These are phyloP conservation scores for Suhomyces xylopsoci DNA, from an alignment of 805 yeast genomes.

Conservation along the genomic window DNA sequence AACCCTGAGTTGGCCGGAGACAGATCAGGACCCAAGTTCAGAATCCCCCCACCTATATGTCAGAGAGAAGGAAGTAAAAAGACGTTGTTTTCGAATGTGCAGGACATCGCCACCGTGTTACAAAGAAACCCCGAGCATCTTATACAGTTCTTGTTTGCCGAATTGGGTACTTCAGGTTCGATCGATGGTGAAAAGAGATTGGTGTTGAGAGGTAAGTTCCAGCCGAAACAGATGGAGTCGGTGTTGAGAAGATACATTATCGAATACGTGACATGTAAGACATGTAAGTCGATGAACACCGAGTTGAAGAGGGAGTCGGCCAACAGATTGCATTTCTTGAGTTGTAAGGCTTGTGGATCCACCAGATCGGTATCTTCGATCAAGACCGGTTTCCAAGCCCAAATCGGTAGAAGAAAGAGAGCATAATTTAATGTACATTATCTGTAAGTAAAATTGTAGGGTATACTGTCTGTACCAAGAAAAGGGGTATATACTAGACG, in stretches of 20 bases:
- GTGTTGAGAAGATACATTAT: conserved; percentile 93
- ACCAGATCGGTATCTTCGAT: conserved; percentile 95
- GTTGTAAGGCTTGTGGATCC: conserved; percentile 97
- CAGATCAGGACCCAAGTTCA: conserved; percentile 84
- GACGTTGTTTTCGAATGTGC: conserved; percentile 93
- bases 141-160: conserved; percentile 95
- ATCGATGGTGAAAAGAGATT: conserved; percentile 97
- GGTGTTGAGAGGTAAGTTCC: conserved; percentile 96
- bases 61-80: conserved; percentile 97
- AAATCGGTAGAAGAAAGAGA: conserved; percentile 85
- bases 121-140: conserved; percentile 97
- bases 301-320: conserved; percentile 92
- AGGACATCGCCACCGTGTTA: conserved; percentile 88
- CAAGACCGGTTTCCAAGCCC: conserved; percentile 99
- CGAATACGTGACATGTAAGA: conserved; percentile 98
- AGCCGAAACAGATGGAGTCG: conserved; percentile 95
- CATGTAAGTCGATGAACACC: conserved; percentile 97
- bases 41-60: conserved; percentile 96
- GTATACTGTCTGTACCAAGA: too few relatives aligned
- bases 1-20: conserved; percentile 99
- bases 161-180: conserved; percentile 98
- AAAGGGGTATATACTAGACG: too few relatives aligned
- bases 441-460: background rate
- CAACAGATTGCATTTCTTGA: conserved; percentile 94
- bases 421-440: conserved; percentile 15